phyloP scores from a whole-genome alignment of 768 basidiomycete genomes.

The Leccinum sublutescens region DNA sequence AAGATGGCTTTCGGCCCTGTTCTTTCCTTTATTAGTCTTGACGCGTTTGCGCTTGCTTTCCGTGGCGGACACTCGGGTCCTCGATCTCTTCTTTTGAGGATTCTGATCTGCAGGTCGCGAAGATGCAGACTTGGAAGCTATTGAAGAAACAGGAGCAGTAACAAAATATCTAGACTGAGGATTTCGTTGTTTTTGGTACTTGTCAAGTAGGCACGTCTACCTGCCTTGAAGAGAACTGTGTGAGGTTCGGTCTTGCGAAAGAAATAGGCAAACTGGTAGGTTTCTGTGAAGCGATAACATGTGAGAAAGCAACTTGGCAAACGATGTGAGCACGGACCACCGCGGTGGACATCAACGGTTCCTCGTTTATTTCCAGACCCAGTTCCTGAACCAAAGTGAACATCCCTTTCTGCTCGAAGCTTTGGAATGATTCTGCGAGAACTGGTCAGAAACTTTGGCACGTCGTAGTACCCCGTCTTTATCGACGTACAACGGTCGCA shows the following conservation, averaged over 20 bases:
- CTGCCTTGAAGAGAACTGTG: slow-evolving; percentile 79
- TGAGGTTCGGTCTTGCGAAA: slow-evolving; percentile 80
- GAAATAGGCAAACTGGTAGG: slow-evolving; percentile 91
- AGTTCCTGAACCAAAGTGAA: slow-evolving; percentile 39
- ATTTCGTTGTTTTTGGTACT: background rate
- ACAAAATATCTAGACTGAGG: slow-evolving; percentile 43
- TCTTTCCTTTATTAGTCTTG: slow-evolving; percentile 43
- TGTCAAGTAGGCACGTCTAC: background rate
- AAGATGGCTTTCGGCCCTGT: slow-evolving; percentile 26
- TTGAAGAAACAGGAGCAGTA: slow-evolving; percentile 26
- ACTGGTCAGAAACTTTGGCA: background rate
- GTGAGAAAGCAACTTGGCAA: slow-evolving; percentile 2
- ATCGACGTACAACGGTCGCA: slow-evolving; percentile 61
- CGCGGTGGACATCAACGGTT: slow-evolving; percentile 79
- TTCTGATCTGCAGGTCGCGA: background rate
- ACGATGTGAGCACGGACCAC: slow-evolving; percentile 47
- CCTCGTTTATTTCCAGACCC: slow-evolving; percentile 56
- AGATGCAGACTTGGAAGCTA: slow-evolving; percentile 17
- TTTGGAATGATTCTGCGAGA: slow-evolving; percentile 62
- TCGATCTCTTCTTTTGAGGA: slow-evolving; percentile 22
- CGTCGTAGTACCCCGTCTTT: background rate
- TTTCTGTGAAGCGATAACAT: slow-evolving; percentile 45
- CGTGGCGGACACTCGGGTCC: slow-evolving; percentile 11
- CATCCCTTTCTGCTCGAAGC: slow-evolving; percentile 56
- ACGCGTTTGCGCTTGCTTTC: slow-evolving; percentile 30